phyloP scores from a whole-genome alignment of 768 basidiomycete genomes.

The Galerina marginata region DNA sequence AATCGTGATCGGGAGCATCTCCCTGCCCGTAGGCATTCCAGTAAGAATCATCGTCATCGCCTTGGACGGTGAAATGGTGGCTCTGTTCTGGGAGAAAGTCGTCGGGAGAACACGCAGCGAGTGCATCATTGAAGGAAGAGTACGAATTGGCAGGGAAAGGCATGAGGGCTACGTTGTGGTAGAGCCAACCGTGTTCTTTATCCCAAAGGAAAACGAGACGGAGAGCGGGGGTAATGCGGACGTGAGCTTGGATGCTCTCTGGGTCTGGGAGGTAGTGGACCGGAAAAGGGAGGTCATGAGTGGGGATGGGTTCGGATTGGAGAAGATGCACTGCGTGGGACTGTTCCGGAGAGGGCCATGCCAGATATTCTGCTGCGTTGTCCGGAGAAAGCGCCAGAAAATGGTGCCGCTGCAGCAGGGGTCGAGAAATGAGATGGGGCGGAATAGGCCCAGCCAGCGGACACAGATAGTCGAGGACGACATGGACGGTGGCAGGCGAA shows the following conservation, averaged over 20 bases:
- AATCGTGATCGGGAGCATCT: constrained; percentile 31
- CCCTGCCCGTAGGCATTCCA: constrained; percentile 69
- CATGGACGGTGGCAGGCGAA: constrained; percentile 17
- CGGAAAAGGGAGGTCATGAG: constrained; percentile 25
- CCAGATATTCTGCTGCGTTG: constrained; percentile 60
- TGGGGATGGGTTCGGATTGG: constrained; percentile 16
- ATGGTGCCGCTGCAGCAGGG: constrained; percentile 67
- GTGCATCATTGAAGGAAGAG: constrained; percentile 34
- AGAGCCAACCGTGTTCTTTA: constrained; percentile 58
- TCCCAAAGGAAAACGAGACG: constrained; percentile 78
- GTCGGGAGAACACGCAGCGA: constrained; percentile 32
- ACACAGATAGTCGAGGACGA: constrained; percentile 60
- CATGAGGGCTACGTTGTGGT: constrained; percentile 72
- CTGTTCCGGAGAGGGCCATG: constrained; percentile 59
- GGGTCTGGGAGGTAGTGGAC: constrained; percentile 49
- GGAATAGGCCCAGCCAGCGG: constrained; percentile 60
- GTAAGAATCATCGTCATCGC: constrained; percentile 62
- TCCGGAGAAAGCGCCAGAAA: constrained; percentile 62
- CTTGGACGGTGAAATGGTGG: constrained; percentile 25
- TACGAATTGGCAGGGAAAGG: constrained; percentile 62
- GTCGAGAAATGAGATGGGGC: constrained; percentile 60
- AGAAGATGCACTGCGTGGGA: constrained; percentile 26
- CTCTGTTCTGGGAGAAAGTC: constrained; percentile 38
- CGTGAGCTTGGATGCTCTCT: constrained; percentile 63
- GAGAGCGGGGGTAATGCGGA: constrained; percentile 50